Evolutionary conservation across 2,329 filamentous ascomycete genomes (phyloP), one percentile per base, ranked within the genome.

Genomic region (Fusarium veterinarium): DNA sequence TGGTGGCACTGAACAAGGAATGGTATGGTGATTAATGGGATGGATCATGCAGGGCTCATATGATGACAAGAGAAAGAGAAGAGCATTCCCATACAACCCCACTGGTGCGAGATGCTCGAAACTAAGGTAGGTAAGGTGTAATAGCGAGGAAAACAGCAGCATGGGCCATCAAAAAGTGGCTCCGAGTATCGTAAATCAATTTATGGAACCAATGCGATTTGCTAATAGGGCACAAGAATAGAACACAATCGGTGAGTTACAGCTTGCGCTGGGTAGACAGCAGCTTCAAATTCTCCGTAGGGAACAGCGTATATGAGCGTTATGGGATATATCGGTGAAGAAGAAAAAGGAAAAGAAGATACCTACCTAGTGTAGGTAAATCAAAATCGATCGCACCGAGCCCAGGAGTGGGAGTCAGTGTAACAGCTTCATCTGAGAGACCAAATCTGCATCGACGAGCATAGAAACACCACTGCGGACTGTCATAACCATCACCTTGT

Each of bases 1-100:
- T 56, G 57, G 49, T 57, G 46, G 64, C 49, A 59, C 53, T 41
- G 48, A 56, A 40, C 40, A 62, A 60, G 65, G 74, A 73, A 60
- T 64, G 71, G 66, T 75, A 59, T 62, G 69, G 68, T 73, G 75
- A 70, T 72, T 42, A 69, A 35, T 40, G 67, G 67, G 61, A 66
- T 35, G 58, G 64, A 67, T 73, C 61, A 63, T 61, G 68, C 69
- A 76, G 59, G 63, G 67, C 66, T 73, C 71, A 72, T 58, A 64
- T 72, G 64, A 60, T 56, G 56, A 60, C 57, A 58, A 48, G 48
- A 63, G 59, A 68, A 35, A 60, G 35, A 69, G 28, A 63, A 63
- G 52, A 53, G 41, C 35, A 28, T 40, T 41, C 23, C 17, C 35
- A 49, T 20, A 37, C 42, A 40, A 35, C 45, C 25, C 42, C 51